Evolutionary conservation across 108 stramenopile genomes (phyloP).

Genomic region (Cyclotella baltica): DNA sequence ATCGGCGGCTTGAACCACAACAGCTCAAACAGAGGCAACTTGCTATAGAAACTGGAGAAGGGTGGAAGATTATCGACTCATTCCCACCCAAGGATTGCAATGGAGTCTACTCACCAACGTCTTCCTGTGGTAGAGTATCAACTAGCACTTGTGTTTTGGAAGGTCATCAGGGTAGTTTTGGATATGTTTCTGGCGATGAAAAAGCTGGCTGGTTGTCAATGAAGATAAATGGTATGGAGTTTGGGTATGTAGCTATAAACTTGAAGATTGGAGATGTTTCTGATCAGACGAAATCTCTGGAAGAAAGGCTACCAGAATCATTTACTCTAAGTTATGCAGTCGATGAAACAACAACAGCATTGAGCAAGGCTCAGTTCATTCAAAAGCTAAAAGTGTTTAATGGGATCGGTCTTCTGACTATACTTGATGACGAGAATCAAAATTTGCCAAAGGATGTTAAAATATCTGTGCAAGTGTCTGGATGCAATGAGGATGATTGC

Average conservation of each 20-base stretch:
- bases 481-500: slow-evolving; percentile 34
- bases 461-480: slow-evolving; percentile 69
- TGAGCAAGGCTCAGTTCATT: slow-evolving; percentile 53
- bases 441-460: slow-evolving; percentile 63
- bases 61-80: slow-evolving; percentile 65
- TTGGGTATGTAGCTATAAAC: slow-evolving; percentile 78
- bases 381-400: slow-evolving; percentile 48
- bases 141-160: slow-evolving; percentile 63
- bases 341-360: slow-evolving; percentile 59
- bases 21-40: slow-evolving; percentile 18
- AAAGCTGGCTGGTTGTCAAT: slow-evolving; percentile 81
- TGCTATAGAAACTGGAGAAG: slow-evolving; percentile 66
- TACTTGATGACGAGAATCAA: slow-evolving; percentile 69
- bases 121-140: slow-evolving; percentile 52
- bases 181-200: slow-evolving; percentile 71
- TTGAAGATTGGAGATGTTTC: slow-evolving; percentile 49
- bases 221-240: slow-evolving; percentile 56
- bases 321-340: slow-evolving; percentile 79
- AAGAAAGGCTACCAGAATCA: slow-evolving; percentile 55
- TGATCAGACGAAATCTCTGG: slow-evolving; percentile 17
- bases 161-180: slow-evolving; percentile 77
- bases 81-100: slow-evolving; percentile 77
- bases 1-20: neutral
- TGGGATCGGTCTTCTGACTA: slow-evolving; percentile 45
- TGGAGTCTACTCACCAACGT: slow-evolving; percentile 61